phyloP scores from a whole-genome alignment of 805 yeast species.

The Yamadazyma philogaea region DNA sequence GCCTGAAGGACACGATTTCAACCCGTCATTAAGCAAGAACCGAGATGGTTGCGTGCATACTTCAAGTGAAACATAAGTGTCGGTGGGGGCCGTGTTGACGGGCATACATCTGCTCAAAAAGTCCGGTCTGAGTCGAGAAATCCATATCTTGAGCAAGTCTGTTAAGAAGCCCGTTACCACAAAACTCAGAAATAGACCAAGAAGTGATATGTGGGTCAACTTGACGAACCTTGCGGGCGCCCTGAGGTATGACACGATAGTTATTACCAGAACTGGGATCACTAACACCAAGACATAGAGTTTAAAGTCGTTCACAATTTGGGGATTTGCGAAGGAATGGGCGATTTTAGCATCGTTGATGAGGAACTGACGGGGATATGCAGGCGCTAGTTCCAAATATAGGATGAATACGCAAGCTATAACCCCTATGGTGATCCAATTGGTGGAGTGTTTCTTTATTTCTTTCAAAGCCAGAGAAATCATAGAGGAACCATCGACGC shows the following conservation, averaged over 20 bases:
- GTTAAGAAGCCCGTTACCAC: slow-evolving; percentile 30
- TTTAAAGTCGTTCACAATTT: slow-evolving; percentile 30
- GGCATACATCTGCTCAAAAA: slow-evolving; percentile 40
- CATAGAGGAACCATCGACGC: background rate
- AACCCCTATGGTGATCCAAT: slow-evolving; percentile 24
- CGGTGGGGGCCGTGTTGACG: slow-evolving; percentile 21
- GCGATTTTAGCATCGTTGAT: slow-evolving; percentile 26
- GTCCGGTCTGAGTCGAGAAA: slow-evolving; percentile 43
- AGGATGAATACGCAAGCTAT: slow-evolving; percentile 19
- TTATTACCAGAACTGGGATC: slow-evolving; percentile 23
- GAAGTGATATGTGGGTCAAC: slow-evolving; percentile 25
- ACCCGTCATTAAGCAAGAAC: slow-evolving; percentile 36
- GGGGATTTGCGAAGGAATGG: slow-evolving; percentile 28
- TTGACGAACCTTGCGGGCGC: slow-evolving; percentile 5
- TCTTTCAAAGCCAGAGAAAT: slow-evolving; percentile 6
- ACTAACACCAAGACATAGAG: slow-evolving; percentile 27
- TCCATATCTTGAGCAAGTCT: slow-evolving; percentile 38
- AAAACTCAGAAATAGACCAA: slow-evolving; percentile 30
- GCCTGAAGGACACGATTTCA: slow-evolving; percentile 42
- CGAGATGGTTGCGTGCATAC: slow-evolving; percentile 27
- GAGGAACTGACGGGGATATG: slow-evolving; percentile 28
- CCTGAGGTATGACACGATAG: slow-evolving; percentile 10
- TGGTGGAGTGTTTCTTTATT: slow-evolving; percentile 18
- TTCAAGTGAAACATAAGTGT: slow-evolving; percentile 25
- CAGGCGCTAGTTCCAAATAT: slow-evolving; percentile 22